Percentiles rank a stretch among this genome's conserved stretches.
Evolutionary conservation across 345 rosid genomes (phyloP).

Genomic region (Aethionema arabicum): DNA sequence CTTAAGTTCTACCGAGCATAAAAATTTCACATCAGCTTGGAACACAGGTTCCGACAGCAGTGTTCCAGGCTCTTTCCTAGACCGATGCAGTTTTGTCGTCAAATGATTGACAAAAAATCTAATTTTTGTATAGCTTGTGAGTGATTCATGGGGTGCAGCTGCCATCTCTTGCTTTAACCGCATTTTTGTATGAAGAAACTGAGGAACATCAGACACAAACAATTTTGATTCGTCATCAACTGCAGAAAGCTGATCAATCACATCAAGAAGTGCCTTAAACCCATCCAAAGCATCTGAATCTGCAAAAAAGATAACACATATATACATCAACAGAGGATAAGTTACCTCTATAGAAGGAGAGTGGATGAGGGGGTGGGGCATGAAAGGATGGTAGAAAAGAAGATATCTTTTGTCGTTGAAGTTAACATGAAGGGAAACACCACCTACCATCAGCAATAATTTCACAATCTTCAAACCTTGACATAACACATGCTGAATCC

Average conservation of each 20-base stretch:
- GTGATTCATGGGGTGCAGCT: conserved; percentile 40
- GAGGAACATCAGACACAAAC: conserved; percentile 56
- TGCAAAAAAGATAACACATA: conserved; percentile 38
- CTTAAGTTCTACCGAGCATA: conserved; percentile 54
- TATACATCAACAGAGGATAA: conserved; percentile 16
- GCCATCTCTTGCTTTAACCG: conserved; percentile 39
- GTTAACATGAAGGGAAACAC: conserved; percentile 20
- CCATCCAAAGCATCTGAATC: conserved; percentile 55
- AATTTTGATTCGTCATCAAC: conserved; percentile 54
- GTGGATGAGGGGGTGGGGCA: conserved; percentile 4
- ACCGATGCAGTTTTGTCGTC: conserved; percentile 41
- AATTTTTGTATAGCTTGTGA: conserved; percentile 42
- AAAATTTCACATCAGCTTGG: conserved; percentile 56
- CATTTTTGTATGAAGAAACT: conserved; percentile 52
- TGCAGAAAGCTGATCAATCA: conserved; percentile 59
- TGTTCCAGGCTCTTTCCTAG: conserved; percentile 37
- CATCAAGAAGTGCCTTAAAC: conserved; percentile 51
- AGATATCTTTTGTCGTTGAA: neutral
- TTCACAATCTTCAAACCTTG: conserved; percentile 56
- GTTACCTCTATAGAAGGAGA: conserved; percentile 18
- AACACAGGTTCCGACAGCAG: conserved; percentile 53
- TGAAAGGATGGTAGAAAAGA: too few relatives aligned
- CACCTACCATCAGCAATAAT: conserved; percentile 64
- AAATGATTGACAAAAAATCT: conserved; percentile 53
- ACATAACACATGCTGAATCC: conserved; percentile 57